phyloP scores from a whole-genome alignment of 495 filamentous ascomycete species.

The Monascus purpureus region DNA sequence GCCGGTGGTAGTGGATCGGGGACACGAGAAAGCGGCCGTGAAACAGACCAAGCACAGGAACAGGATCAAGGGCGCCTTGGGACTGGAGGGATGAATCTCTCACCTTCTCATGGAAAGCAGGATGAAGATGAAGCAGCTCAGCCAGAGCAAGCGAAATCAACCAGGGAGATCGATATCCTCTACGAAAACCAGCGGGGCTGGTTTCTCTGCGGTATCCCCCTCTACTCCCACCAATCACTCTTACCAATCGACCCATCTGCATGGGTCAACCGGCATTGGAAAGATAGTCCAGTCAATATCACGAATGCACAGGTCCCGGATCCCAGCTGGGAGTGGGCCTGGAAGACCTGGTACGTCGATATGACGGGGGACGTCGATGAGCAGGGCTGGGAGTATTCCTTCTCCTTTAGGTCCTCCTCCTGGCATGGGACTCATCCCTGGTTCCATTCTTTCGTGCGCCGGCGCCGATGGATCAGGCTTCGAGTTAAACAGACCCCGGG shows the following conservation, averaged over 20 bases:
- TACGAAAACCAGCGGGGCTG: conserved; percentile 86
- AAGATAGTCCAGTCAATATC: conserved; percentile 70
- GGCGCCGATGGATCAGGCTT: conserved; percentile 77
- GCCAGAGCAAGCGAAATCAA: conserved; percentile 2
- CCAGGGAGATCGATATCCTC: conserved; percentile 63
- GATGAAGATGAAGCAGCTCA: conserved; percentile 1
- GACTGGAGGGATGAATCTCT: background rate
- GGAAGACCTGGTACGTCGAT: conserved; percentile 89
- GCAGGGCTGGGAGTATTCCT: conserved; percentile 91
- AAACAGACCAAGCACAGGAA: background rate
- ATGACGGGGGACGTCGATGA: conserved; percentile 78
- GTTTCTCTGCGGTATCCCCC: conserved; percentile 77
- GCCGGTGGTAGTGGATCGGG: background rate
- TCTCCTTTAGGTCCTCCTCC: conserved; percentile 65
- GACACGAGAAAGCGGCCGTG: no score
- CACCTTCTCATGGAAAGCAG: background rate
- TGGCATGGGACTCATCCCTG: conserved; percentile 90
- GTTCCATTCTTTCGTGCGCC: conserved; percentile 84
- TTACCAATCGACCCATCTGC: conserved; percentile 73
- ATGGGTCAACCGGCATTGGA: conserved; percentile 67
- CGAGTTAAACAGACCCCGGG: conserved; percentile 43
- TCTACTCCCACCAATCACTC: conserved; percentile 76
- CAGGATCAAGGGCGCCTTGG: background rate
- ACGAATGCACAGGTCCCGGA: conserved; percentile 86
- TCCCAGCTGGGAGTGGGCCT: conserved; percentile 92